phyloP scores from a whole-genome alignment of 2,329 filamentous ascomycete genomes.

The Beauveria scarabaeidicola region DNA sequence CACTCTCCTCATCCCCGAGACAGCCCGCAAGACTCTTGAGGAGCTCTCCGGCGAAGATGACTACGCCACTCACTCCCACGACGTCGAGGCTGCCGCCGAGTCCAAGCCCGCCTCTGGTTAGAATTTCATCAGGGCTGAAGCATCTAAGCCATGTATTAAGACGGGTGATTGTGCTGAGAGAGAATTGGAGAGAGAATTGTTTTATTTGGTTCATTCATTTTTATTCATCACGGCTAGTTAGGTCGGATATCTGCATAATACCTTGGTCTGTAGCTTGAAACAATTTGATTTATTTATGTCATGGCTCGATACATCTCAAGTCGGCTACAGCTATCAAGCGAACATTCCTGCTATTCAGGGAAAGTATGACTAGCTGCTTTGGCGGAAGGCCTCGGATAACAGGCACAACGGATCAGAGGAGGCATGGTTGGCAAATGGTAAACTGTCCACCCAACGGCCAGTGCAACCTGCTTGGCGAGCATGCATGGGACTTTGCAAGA shows the following conservation, averaged over 20 bases:
- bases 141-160: neutral
- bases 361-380: too few species aligned
- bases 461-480: too few species aligned
- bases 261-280: neutral
- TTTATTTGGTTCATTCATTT: neutral
- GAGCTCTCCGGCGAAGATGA: constrained; percentile 38
- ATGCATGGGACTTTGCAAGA: too few species aligned
- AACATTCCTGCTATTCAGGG: too few species aligned
- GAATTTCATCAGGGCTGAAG: neutral
- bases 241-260: neutral
- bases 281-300: neutral
- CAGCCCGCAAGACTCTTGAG: constrained; percentile 65
- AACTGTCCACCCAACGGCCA: too few species aligned
- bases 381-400: too few species aligned
- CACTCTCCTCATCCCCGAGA: constrained; percentile 64
- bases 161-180: neutral
- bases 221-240: neutral
- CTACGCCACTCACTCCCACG: constrained; percentile 8
- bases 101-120: neutral
- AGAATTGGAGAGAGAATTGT: neutral
- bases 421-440: too few species aligned
- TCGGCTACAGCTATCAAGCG: too few species aligned
- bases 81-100: neutral
- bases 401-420: too few species aligned
- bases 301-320: too few species aligned